Evolutionary conservation across 2,329 filamentous ascomycete genomes (phyloP).

Genomic region (Paramyrothecium sp.): DNA sequence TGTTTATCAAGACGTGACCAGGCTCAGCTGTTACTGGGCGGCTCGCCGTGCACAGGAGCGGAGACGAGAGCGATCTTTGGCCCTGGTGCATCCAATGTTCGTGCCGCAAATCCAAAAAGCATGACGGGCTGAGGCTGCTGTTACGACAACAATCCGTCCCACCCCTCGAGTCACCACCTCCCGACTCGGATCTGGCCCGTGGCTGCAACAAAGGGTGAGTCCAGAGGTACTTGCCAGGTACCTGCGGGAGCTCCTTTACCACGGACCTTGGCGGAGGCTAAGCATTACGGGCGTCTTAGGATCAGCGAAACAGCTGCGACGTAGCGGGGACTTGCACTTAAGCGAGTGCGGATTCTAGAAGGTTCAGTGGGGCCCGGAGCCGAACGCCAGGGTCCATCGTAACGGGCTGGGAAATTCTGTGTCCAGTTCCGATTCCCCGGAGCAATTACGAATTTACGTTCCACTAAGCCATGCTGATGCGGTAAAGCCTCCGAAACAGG

Average conservation of each 20-base stretch:
- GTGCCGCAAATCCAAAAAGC: not conserved
- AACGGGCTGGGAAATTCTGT: not conserved
- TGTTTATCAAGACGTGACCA: constrained; percentile 12
- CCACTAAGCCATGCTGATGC: too few relatives aligned
- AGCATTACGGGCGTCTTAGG: constrained; percentile 1
- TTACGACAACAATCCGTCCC: not conserved
- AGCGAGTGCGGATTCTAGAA: constrained; percentile 37
- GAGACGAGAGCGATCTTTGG: not conserved
- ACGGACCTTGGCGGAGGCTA: not conserved
- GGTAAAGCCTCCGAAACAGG: too few relatives aligned
- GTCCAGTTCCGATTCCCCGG: not conserved
- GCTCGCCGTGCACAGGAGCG: not conserved
- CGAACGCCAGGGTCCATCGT: not conserved
- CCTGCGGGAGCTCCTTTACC: not conserved
- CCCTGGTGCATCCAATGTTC: not conserved
- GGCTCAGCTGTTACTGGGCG: constrained; percentile 4
- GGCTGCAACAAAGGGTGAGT: not conserved
- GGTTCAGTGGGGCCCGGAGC: constrained; percentile 36
- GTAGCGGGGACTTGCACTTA: constrained; percentile 35
- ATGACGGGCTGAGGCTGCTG: not conserved
- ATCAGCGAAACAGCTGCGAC: constrained; percentile 4
- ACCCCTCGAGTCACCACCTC: not conserved
- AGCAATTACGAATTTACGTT: too few relatives aligned
- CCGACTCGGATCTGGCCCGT: not conserved
- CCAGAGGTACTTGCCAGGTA: not conserved